Evolutionary conservation across 1,139 yeast species (phyloP).

Genomic region (Eremothecium gossypii): DNA sequence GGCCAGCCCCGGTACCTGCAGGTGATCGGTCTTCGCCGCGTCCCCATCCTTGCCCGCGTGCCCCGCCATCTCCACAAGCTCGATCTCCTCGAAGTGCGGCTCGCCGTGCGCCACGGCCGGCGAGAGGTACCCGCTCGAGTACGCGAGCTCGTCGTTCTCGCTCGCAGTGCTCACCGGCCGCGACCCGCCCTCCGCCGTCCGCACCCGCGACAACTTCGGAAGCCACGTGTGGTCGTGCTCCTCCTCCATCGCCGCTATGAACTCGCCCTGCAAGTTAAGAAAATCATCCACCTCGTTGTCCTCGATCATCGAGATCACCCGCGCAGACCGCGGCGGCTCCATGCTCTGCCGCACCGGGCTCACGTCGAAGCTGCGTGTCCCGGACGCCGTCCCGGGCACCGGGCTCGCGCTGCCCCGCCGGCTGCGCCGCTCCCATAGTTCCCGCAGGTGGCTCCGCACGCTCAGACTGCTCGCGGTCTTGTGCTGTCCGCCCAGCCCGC

Average conservation of each 20-base stretch:
- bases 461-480: background rate
- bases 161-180: background rate
- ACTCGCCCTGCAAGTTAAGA: slow-evolving; percentile 26
- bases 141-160: slow-evolving; percentile 1
- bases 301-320: slow-evolving; percentile 10
- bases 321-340: slow-evolving; percentile 4
- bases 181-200: background rate
- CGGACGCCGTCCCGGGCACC: background rate
- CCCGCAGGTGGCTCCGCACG: background rate
- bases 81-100: slow-evolving; percentile 3
- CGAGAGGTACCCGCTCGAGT: background rate
- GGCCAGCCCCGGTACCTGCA: background rate
- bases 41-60: background rate
- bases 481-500: background rate
- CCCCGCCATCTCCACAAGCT: background rate
- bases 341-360: background rate
- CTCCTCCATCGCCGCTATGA: slow-evolving; percentile 20
- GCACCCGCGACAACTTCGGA: slow-evolving; percentile 15
- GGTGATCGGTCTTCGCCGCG: background rate
- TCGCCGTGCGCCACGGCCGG: background rate
- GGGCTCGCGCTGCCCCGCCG: background rate
- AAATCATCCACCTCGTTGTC: slow-evolving; percentile 29
- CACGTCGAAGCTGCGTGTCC: background rate
- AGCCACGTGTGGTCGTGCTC: slow-evolving; percentile 23
- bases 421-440: background rate